These are phyloP conservation scores for Chrysopogon serrulatus DNA, from an alignment of 176 grass and related monocot species.

Conservation along the genomic window DNA sequence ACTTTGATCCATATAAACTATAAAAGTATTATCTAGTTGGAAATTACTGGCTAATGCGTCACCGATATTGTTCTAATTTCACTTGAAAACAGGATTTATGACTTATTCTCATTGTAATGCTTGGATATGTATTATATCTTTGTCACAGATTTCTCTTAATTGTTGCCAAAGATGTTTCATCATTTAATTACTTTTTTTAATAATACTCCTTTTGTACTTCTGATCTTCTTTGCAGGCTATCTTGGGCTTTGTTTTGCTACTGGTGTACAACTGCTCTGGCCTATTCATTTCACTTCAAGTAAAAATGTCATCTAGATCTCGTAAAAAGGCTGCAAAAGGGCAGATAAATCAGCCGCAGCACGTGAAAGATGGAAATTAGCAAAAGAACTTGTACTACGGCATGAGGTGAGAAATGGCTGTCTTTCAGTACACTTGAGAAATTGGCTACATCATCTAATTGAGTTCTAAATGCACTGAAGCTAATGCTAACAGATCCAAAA, in stretches of 20 bases:
- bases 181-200: neutral
- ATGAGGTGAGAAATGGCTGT: conserved; percentile 21
- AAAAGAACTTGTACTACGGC: conserved; percentile 39
- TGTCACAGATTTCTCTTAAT: neutral
- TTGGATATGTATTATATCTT: neutral
- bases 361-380: conserved; percentile 66
- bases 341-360: conserved; percentile 46
- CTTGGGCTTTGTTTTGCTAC: conserved; percentile 44
- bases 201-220: neutral
- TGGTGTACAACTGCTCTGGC: conserved; percentile 71
- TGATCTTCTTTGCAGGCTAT: conserved; percentile 32
- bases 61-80: neutral
- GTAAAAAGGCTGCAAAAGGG: conserved; percentile 64
- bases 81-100: neutral
- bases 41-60: neutral
- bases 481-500: conserved; percentile 32
- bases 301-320: conserved; percentile 47
- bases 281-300: conserved; percentile 43
- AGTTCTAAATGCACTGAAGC: conserved; percentile 1
- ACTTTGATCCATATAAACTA: conserved; percentile 9
- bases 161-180: neutral
- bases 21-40: neutral
- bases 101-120: neutral
- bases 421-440: conserved; percentile 19
- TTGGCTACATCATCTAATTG: conserved; percentile 31